Percentiles rank a stretch among this genome's conserved stretches.
Evolutionary conservation across 2,329 filamentous ascomycete genomes (phyloP).

Genomic region (Thielaviopsis ethacetica): DNA sequence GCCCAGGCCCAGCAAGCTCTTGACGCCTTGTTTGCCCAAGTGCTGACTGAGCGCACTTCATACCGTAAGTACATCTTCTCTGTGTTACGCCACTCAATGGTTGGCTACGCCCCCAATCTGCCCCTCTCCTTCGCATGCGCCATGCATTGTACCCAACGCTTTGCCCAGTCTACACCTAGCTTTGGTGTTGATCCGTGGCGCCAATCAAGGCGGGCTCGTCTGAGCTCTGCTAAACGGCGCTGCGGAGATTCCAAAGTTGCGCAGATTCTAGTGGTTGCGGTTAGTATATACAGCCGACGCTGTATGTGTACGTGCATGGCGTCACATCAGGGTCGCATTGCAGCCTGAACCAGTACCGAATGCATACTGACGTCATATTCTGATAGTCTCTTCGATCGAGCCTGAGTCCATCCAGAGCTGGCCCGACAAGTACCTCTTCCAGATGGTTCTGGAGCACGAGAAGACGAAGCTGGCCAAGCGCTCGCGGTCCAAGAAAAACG

Average conservation of each 20-base stretch:
- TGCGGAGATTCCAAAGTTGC: too few species aligned
- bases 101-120: too few species aligned
- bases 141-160: too few species aligned
- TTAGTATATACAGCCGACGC: neutral
- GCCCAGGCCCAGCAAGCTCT: conserved; percentile 1
- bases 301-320: neutral
- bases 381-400: conserved; percentile 1
- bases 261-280: too few species aligned
- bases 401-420: conserved; percentile 3
- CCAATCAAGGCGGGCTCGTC: too few species aligned
- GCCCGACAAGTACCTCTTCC: neutral
- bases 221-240: too few species aligned
- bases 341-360: neutral
- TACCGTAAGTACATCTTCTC: neutral
- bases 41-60: neutral
- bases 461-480: conserved; percentile 8
- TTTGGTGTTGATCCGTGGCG: too few species aligned
- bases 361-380: neutral
- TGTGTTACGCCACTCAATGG: neutral
- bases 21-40: neutral
- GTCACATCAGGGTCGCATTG: neutral
- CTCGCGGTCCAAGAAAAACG: conserved; percentile 7
- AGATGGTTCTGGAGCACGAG: conserved; percentile 6
- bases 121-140: too few species aligned
- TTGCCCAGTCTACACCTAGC: too few species aligned